Base-by-base conservation (phyloP, 2,329 filamentous ascomycete genomes). In the Fusarium zealandicum region DNA sequence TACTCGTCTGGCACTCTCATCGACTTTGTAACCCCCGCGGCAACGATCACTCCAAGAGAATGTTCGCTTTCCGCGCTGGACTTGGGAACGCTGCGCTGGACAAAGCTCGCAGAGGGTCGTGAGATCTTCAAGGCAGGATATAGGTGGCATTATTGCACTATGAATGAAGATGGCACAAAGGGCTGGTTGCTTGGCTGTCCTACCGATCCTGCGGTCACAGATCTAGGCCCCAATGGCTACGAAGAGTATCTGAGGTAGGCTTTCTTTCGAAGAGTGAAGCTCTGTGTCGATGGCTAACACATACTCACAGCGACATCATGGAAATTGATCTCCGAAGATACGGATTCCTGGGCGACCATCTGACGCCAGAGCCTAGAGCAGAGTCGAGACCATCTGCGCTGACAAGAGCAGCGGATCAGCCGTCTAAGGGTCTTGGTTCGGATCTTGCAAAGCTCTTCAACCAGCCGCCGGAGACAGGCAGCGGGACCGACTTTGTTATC, bases 101-200 rank as follows among this genome's bases (percentile, higher is more conserved):
- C 96, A 73, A 96, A 93, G 70, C 81, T 99, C 14, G 95, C 93
- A 1, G 93, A 97, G 68, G 95, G 95, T 4, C 89, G 91, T 42
- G 95, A 99, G 70, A 88, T 99, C 28, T 99, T 97, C 76, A 90
- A 90, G 64, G 80, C 87, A 0, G 91, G 90, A n/a, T 98, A 95
- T 72, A 86, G 93, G 54, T 99, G 95, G 95, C 93, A 98, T 73
- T 99, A 99, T 71, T 98, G 95, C 72, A 96, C 92, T 3, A 90
- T 97, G 75, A 96, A 97, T 70, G 88, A 95, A 56, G 91, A 96
- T 66, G 93, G 93, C 6, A 97, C 95, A 6, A 96, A 96, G 71
- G 95, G 92, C 7, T 99, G 95, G 93, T 80, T 99, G 18, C 82
- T 99, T n/a, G 95, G 95, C 8, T 97, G 92, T 68, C 90, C 90